phyloP scores from a whole-genome alignment of 2,329 filamentous ascomycete genomes.

The Alternaria tenuissima region DNA sequence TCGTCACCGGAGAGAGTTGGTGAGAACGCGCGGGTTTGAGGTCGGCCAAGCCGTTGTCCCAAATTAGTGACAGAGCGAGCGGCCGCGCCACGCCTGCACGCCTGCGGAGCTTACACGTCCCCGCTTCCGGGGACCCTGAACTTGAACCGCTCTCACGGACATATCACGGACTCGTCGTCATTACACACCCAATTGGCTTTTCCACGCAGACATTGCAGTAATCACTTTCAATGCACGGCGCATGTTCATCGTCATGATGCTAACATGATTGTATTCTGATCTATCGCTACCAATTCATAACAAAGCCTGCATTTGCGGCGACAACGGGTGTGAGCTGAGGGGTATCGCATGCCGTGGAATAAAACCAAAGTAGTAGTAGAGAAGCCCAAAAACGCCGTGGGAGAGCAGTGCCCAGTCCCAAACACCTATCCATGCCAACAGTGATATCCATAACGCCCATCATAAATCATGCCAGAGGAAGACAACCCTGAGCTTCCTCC shows the following conservation, averaged over 20 bases:
- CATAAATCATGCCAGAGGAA: constrained; percentile 36
- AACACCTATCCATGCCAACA: constrained; percentile 34
- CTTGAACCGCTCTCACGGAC: neutral
- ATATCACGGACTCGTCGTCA: neutral
- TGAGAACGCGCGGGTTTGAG: constrained; percentile 33
- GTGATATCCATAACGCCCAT: constrained; percentile 36
- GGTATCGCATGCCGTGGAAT: constrained; percentile 22
- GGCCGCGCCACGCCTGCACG: constrained; percentile 29
- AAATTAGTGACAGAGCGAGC: constrained; percentile 32
- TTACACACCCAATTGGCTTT: neutral
- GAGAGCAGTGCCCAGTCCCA: constrained; percentile 17
- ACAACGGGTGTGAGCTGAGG: constrained; percentile 22
- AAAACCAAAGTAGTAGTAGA: neutral
- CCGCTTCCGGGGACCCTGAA: constrained; percentile 30
- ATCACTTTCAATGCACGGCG: neutral
- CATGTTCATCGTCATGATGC: neutral
- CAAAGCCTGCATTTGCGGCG: constrained; percentile 19
- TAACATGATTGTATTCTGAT: constrained; percentile 17
- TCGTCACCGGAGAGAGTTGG: constrained; percentile 14
- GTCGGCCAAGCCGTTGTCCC: constrained; percentile 30
- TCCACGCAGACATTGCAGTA: neutral
- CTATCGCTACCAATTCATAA: constrained; percentile 18
- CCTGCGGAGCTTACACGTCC: constrained; percentile 24
- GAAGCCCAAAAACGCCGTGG: constrained; percentile 25
- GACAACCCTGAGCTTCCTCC: constrained; percentile 14